Evolutionary conservation across 345 rosid genomes (phyloP).

Genomic region (Dipteronia dyeriana): DNA sequence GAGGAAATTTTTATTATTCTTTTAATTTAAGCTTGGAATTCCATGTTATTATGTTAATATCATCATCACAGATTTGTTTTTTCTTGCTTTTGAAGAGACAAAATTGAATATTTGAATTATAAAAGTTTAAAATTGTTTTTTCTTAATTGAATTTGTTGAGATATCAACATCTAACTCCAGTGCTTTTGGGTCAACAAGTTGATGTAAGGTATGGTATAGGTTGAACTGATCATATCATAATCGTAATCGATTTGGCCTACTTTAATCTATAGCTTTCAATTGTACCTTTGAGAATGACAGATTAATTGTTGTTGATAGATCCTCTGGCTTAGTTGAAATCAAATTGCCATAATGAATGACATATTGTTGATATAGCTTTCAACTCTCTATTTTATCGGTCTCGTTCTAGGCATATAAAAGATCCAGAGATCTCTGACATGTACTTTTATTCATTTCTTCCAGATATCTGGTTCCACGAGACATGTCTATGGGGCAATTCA

Average conservation of each 20-base stretch:
- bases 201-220: neutral
- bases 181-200: neutral
- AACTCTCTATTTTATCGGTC: no score
- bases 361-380: neutral
- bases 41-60: neutral
- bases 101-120: neutral
- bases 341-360: neutral
- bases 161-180: neutral
- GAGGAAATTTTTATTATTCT: neutral
- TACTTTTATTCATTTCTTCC: neutral
- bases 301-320: neutral
- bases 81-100: neutral
- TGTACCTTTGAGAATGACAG: neutral
- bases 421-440: neutral
- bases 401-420: neutral
- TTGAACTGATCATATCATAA: neutral
- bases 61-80: neutral
- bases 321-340: neutral
- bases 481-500: conserved; percentile 90
- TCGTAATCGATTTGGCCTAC: neutral
- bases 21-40: neutral
- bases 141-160: neutral
- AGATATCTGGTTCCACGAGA: conserved; percentile 89
- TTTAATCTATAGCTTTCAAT: neutral
- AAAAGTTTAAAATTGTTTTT: neutral